Base-by-base conservation (phyloP, 179 eudicot genomes). In the Beta lomatogona region DNA sequence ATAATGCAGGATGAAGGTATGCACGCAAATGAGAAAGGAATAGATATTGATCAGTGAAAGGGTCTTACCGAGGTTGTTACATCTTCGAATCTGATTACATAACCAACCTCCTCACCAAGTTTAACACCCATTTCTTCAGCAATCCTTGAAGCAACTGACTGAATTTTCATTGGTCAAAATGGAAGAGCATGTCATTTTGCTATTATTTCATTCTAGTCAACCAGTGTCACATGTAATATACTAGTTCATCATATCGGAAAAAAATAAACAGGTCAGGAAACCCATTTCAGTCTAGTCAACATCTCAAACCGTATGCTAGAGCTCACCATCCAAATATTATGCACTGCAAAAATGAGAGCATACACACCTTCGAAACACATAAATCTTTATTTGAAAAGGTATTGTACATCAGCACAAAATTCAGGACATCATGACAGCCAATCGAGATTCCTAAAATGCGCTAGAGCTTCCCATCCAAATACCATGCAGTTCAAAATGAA, bases 81-180 rank as follows among this genome's bases (percentile, higher is more conserved):
- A 86, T 96, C 98, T 88, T 96, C 99, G 84, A 96, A 96, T 85
- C 98, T 90, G 83, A 96, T 96, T 71, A 97, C 91, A 85, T 96
- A 96, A 81, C 99, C 99, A 85, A 96, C 99, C 88, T 94, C 97
- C 80, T 96, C 95, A 18, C 99, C 97, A 77, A 96, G 97, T 81
- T 89, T 94, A 83, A 90, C 97, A 82, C 93, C 94, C 92, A 94
- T 91, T 90, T 96, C 98, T 85, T 94, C 97, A 6, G 99, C 92
- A 60, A 96, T 97, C 91, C 99, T 93, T 71, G 97, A 81, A 84
- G 98, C 97, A 85, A 96, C 98, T 58, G 95, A 83, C 98, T 96
- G 89, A n/a, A 41, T 82, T 79, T 69, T 36, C 57, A 79, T 46
- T 71, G 12, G 18, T 61, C 77, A 80, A 85, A 85, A 65, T 31